A percentile compares a stretch with the other conserved stretches of the same genome.
Conservation (phyloP, 1,284 basidiomycete genomes). For the Sporisorium iseilematis-ciliati region DNA sequence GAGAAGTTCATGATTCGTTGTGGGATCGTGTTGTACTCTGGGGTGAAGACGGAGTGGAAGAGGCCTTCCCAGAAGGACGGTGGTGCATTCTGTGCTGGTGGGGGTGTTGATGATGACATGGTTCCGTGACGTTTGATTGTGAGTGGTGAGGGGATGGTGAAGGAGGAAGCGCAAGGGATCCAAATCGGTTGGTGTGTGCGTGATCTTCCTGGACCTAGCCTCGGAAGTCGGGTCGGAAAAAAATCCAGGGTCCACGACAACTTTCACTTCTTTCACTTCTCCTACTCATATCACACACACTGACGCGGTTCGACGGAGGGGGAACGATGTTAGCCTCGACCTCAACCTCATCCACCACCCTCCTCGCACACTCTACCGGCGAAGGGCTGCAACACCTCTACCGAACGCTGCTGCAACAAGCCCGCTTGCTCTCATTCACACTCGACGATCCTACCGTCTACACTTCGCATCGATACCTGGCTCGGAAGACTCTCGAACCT, state of each 20-base stretch:
- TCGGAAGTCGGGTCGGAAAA: constrained; percentile 30
- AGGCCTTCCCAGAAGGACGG: constrained; percentile 40
- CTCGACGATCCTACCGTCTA: constrained; percentile 29
- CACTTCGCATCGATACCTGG: constrained; percentile 35
- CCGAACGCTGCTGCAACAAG: constrained; percentile 36
- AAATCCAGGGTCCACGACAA: constrained; percentile 19
- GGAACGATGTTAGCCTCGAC: constrained; percentile 15
- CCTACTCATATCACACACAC: neutral
- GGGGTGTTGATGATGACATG: constrained; percentile 15
- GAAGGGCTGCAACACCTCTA: constrained; percentile 44
- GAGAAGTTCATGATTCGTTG: constrained; percentile 68
- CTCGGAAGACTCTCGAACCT: constrained; percentile 40
- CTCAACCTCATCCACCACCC: constrained; percentile 9
- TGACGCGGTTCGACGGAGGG: too few relatives aligned
- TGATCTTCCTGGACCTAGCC: constrained; percentile 15
- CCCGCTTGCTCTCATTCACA: constrained; percentile 31
- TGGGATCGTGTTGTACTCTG: constrained; percentile 62
- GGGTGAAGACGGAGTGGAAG: constrained; percentile 61
- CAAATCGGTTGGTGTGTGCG: neutral
- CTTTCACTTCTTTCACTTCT: neutral
- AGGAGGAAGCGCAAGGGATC: too few relatives aligned
- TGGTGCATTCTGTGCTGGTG: neutral
- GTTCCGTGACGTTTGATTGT: neutral
- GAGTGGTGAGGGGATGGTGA: neutral
- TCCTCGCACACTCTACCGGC: too few relatives aligned